Evolutionary conservation across 306 rosid species (phyloP), one percentile per base, ranked within the genome.

Genomic region (Prosopis cineraria): DNA sequence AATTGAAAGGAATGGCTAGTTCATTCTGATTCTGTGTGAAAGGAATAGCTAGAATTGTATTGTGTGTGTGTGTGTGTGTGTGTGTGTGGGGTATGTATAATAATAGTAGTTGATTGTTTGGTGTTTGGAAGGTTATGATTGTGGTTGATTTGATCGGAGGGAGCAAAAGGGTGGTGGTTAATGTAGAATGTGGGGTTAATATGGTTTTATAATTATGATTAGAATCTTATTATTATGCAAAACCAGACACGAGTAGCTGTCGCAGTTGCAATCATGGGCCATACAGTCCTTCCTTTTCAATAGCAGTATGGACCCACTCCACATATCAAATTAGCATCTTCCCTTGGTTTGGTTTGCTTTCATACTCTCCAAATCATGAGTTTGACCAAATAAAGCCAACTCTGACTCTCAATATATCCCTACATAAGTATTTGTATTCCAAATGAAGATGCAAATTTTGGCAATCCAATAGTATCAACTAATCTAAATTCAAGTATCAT

Each of bases 161-260:
- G 70, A 40, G 45, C 40, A 59, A 70, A 75, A 75, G 73, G 85
- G 84, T 68, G 83, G 68, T 79, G 75, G 58, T 72, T 75, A 44
- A 50, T n/a, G 60, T 19, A 85, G 7, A 31, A 33, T 10, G 65
- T 59, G 76, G 87, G 83, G 83, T 55, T 55, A 22, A 55, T 79
- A 44, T 81, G 77, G 74, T 45, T 70, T 77, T 80, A 43, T 48
- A 83, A 86, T 88, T 74, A 84, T 83, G 5, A n/a, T 66, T 86
- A 81, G 62, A 87, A 83, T 83, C 88, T 77, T 78, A 82, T 55
- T 22, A 55, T 52, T 11, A 53, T 82, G 84, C 82, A 79, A 64
- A 78, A 68, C 79, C 79, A 65, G 85, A 88, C 87, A 83, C 37
- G 74, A 81, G 90, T 84, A 80, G 86, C 80, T 85, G 90, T 63